Base-by-base conservation (phyloP, 1,139 yeast genomes). In the Pichia sp. region DNA sequence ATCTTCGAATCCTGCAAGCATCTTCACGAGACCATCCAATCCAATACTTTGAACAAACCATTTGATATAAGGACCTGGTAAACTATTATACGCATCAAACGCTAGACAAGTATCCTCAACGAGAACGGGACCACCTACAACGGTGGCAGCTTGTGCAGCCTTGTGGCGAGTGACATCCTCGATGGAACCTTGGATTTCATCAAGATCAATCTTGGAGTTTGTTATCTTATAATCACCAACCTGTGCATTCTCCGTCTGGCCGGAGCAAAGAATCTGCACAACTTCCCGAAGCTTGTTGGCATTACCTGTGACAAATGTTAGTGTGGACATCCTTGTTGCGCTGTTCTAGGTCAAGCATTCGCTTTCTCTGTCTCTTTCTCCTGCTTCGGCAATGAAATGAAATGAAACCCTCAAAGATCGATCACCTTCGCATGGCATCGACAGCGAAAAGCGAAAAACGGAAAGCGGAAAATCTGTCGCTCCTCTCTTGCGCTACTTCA, bases 41-140 rank as follows among this genome's bases (percentile, higher is more conserved):
- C 95, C 95, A 45, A 87, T 58, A 13, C 74, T 62, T 42, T 77
- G 63, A 33, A 84, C 72, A 61, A 88, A 88, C 97, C 97, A 88
- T 60, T 88, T 88, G 58, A 77, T 73, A 49, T 73, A 57, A 1
- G 98, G 97, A 8, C 99, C 99, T 1, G 99, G 99, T 38, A 93
- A 70, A 44, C 70, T 66, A 14, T 83, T 77, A 56, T 82, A 69
- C 2, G 94, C 96, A 39, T 69, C 71, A 58, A 83, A 93, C 9
- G 82, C 86, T 33, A 93, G 70, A 37, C 95, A 88, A 0, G 98
- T 93, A 53, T 93, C 99, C 56, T 93, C 99, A 3, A 88, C 96
- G 38, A 93, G 67, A 1, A 86, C 96, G 0, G 97, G 93, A 0
- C 87, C 88, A n/a, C 51, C 35, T 21, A 66, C 56, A 4, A 67